Evolutionary conservation across 306 rosid genomes (phyloP), one percentile per base, ranked within the genome.

Genomic region (Begonia masoniana): DNA sequence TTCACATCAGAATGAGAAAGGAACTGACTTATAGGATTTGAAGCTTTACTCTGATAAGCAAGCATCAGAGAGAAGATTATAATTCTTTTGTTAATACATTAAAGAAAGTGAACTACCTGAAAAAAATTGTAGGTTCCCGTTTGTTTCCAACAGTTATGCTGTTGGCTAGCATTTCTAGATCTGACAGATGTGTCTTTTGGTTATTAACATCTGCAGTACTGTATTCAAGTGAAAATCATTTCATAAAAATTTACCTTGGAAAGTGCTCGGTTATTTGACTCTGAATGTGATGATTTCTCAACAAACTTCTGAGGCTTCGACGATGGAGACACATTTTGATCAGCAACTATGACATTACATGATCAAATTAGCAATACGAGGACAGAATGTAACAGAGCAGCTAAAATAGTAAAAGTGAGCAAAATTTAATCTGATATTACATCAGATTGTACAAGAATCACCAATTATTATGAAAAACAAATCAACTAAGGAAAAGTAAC

Each of bases 1-100:
- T 78, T 86, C 62, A 83, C 80, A 72, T 75, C 64, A 50, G 72
- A 77, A 63, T 79, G 78, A 51, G 82, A 66, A 69, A 85, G 77
- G 60, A 53, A 65, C 69, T 76, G 73, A 48, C 61, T 35, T 24
- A 71, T 57, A 43, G 67, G 35, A 41, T 58, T 61, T 43, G 17
- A 48, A 55, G 55, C 77, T 76, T 62, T 74, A 52, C 71, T 70
- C 87, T 73, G 81, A 57, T 51, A 65, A 56, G 48, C 56, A 75
- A 10, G 61, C n/a, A 58, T 64, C 43, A 58, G 59, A 39, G 60
- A 26, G 59, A 10, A 51, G 41, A 51, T 46, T 36, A 61, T 45
- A 31, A 31, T 31, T 31, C 2, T 31, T 31, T 31, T 31, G 9
- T 31, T 7, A 7, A 31, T 31, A 31, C 39, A 31, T 31, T 31